Percentiles rank a stretch among this genome's conserved stretches.
phyloP scores from a whole-genome alignment of 208 protist genomes.

The Crithidia acanthocephali region DNA sequence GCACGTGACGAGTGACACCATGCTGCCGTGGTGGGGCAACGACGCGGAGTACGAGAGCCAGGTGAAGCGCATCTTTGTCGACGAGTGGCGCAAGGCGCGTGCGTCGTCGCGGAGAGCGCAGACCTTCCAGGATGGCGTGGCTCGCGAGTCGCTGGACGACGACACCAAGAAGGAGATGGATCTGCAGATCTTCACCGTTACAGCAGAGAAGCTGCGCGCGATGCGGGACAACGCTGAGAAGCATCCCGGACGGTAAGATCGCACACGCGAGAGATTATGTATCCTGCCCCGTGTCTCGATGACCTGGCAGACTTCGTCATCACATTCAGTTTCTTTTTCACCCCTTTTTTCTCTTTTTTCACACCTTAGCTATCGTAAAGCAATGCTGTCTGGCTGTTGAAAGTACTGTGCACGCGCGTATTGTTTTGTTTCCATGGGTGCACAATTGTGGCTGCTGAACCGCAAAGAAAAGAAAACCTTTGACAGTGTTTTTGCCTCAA shows the following conservation, averaged over 20 bases:
- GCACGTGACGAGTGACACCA: constrained; percentile 79
- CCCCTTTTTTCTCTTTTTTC: constrained; percentile 7
- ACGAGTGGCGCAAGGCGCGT: constrained; percentile 81
- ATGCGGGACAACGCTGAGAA: constrained; percentile 80
- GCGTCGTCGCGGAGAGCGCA: constrained; percentile 66
- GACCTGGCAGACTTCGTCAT: not conserved
- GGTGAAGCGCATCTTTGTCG: constrained; percentile 91
- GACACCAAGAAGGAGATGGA: constrained; percentile 77
- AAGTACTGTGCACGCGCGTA: not conserved
- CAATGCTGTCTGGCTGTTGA: not conserved
- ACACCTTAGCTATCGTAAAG: constrained; percentile 2
- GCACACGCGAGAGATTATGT: not conserved
- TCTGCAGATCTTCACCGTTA: constrained; percentile 88
- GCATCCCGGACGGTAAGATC: constrained; percentile 38
- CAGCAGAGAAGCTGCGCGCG: constrained; percentile 67
- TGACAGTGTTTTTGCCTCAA: no score
- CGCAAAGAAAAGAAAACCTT: no score
- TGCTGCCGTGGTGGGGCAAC: constrained; percentile 92
- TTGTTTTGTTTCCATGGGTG: no score
- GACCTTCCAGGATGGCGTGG: constrained; percentile 78
- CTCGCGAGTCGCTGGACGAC: constrained; percentile 77
- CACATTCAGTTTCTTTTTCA: constrained; percentile 3
- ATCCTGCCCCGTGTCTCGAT: no score
- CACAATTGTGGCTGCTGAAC: not conserved
- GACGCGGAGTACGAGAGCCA: constrained; percentile 88